Percentiles rank a stretch among this genome's conserved stretches.
phyloP scores from a whole-genome alignment of 2,329 filamentous ascomycete species.

The Apiospora hydei region DNA sequence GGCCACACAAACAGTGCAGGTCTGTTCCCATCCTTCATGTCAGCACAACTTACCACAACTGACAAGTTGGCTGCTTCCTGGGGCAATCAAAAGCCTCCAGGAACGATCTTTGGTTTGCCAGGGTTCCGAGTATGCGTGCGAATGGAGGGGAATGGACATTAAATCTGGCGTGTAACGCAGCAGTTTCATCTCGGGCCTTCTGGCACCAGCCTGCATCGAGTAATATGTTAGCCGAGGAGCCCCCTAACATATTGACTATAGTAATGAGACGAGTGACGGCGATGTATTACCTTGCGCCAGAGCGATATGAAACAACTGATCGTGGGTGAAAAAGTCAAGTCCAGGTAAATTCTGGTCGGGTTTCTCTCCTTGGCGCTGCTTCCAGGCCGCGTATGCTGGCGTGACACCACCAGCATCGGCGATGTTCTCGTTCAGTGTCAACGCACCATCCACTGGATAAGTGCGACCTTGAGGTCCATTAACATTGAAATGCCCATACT shows the following conservation, averaged over 20 bases:
- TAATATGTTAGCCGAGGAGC: neutral
- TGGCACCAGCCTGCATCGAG: conserved; percentile 62
- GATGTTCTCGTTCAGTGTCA: conserved; percentile 72
- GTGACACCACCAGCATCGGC: conserved; percentile 70
- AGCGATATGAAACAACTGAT: conserved; percentile 70
- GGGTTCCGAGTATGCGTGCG: conserved; percentile 67
- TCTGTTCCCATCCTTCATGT: neutral
- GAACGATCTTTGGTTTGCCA: conserved; percentile 71
- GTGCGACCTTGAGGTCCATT: conserved; percentile 59
- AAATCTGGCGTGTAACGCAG: conserved; percentile 61
- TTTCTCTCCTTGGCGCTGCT: conserved; percentile 57
- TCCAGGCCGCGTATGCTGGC: conserved; percentile 68
- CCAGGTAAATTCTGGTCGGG: conserved; percentile 62
- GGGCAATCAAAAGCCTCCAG: conserved; percentile 72
- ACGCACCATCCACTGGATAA: conserved; percentile 65
- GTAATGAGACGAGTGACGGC: neutral
- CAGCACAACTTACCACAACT: conserved; percentile 64
- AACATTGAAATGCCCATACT: conserved; percentile 66
- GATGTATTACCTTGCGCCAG: conserved; percentile 56
- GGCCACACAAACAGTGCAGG: neutral
- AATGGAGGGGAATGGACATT: conserved; percentile 72
- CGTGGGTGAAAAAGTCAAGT: conserved; percentile 64
- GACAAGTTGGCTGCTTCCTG: conserved; percentile 70
- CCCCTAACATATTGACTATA: neutral
- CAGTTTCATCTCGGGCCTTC: conserved; percentile 65